Conservation (phyloP, 352 stramenopile species). For the Blastocystis sp. region DNA sequence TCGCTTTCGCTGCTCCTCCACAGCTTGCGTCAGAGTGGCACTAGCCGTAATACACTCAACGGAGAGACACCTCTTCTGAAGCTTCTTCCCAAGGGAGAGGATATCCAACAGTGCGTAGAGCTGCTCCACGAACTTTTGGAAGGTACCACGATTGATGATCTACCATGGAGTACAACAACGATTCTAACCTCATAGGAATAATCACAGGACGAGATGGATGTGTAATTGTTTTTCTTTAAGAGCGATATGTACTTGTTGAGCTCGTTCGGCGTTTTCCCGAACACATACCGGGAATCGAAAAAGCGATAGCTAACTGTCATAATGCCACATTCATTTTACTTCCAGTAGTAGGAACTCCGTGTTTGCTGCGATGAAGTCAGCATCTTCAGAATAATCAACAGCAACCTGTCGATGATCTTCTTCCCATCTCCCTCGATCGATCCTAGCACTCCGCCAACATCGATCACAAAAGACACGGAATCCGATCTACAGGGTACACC, state of each 20-base stretch:
- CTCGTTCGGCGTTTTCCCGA: slow-evolving; percentile 44
- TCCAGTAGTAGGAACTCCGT: slow-evolving; percentile 53
- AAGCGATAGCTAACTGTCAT: slow-evolving; percentile 47
- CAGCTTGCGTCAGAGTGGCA: slow-evolving; percentile 3
- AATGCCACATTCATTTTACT: background rate
- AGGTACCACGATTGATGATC: slow-evolving; percentile 49
- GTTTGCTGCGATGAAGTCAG: slow-evolving; percentile 23
- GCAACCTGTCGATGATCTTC: slow-evolving; percentile 28
- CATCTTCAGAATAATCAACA: slow-evolving; percentile 38
- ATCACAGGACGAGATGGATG: background rate
- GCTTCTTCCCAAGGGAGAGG: slow-evolving; percentile 23
- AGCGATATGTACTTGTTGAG: slow-evolving; percentile 46
- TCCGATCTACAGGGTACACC: background rate
- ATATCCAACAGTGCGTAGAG: slow-evolving; percentile 16
- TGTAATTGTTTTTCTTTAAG: slow-evolving; percentile 34
- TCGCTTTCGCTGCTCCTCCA: slow-evolving; percentile 27
- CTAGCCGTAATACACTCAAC: background rate
- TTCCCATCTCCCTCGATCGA: background rate
- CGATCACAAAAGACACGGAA: background rate
- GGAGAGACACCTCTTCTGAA: slow-evolving; percentile 8
- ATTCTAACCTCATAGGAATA: slow-evolving; percentile 41
- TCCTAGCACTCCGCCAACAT: background rate
- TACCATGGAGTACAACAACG: background rate
- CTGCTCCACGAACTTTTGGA: slow-evolving; percentile 30
- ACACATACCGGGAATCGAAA: slow-evolving; percentile 12